phyloP scores from a whole-genome alignment of 352 stramenopile genomes.

The Globisporangium mamillatum region DNA sequence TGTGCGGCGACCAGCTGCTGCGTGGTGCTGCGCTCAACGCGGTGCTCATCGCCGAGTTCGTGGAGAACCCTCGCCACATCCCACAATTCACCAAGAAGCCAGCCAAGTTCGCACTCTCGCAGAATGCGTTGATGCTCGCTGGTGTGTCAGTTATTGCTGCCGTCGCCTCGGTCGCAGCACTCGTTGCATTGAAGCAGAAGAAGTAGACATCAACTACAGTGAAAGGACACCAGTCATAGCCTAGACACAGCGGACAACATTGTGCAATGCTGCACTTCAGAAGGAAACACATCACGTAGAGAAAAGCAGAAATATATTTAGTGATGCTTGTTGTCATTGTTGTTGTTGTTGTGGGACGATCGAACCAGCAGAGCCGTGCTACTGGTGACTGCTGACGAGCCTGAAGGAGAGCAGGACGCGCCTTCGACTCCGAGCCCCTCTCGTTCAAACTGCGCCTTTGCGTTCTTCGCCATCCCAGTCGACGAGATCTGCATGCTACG shows the following conservation, averaged over 20 bases:
- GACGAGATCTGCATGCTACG: conserved; percentile 36
- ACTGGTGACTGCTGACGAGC: neutral
- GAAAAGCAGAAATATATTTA: conserved; percentile 17
- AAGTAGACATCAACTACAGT: conserved; percentile 15
- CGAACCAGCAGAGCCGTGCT: conserved; percentile 35
- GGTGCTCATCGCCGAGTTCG: conserved; percentile 95
- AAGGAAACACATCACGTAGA: neutral
- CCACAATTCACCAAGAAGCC: conserved; percentile 74
- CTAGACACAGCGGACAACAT: neutral
- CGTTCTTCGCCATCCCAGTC: conserved; percentile 5
- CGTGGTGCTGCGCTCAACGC: conserved; percentile 97
- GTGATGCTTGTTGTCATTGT: conserved; percentile 38
- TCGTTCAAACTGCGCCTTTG: conserved; percentile 20
- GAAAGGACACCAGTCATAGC: conserved; percentile 6
- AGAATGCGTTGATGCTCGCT: conserved; percentile 32
- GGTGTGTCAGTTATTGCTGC: conserved; percentile 35
- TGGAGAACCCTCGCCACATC: conserved; percentile 58
- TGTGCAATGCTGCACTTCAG: neutral
- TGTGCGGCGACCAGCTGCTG: conserved; percentile 96
- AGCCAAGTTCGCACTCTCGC: conserved; percentile 27
- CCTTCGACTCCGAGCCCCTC: conserved; percentile 38
- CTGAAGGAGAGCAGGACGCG: conserved; percentile 25
- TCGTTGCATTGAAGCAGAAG: conserved; percentile 50
- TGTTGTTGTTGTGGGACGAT: conserved; percentile 32
- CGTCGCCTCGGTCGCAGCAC: conserved; percentile 33